Conservation (phyloP, 176 grass and related monocot species). For the Triticum turgidum region DNA sequence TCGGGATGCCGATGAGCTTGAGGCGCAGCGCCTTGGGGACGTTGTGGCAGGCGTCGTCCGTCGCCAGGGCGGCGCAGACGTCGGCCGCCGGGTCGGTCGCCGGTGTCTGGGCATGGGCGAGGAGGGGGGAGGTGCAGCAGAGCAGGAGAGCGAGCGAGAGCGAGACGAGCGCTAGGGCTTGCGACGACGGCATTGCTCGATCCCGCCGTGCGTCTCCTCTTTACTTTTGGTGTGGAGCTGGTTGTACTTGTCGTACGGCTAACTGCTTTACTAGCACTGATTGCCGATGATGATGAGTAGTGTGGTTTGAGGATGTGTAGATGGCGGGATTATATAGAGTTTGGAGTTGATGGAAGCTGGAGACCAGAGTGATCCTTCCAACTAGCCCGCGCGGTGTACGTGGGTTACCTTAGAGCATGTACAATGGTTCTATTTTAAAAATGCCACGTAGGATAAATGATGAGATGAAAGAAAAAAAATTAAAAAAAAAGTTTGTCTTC, state of each 20-base stretch:
- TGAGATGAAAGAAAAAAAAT: too few relatives aligned
- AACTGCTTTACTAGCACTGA: too few relatives aligned
- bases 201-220: not conserved
- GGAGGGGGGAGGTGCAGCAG: not conserved
- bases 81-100: not conserved
- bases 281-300: not conserved
- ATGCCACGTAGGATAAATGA: too few relatives aligned
- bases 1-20: constrained; percentile 62
- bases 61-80: not conserved
- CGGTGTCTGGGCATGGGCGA: not conserved
- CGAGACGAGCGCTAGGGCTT: not conserved
- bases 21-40: constrained; percentile 55
- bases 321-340: not conserved
- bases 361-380: not conserved
- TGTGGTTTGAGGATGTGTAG: not conserved
- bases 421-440: too few relatives aligned
- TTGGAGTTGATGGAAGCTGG: not conserved
- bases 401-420: not conserved
- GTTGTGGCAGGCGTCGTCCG: constrained; percentile 38
- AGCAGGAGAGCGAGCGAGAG: not conserved
- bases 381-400: not conserved
- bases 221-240: not conserved
- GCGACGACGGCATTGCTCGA: constrained; percentile 14
- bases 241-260: not conserved
- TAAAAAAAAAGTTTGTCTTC: too few relatives aligned